Evolutionary conservation across 2,329 filamentous ascomycete species (phyloP), one percentile per base, ranked within the genome.

Genomic region (Pyrenochaeta sp.): DNA sequence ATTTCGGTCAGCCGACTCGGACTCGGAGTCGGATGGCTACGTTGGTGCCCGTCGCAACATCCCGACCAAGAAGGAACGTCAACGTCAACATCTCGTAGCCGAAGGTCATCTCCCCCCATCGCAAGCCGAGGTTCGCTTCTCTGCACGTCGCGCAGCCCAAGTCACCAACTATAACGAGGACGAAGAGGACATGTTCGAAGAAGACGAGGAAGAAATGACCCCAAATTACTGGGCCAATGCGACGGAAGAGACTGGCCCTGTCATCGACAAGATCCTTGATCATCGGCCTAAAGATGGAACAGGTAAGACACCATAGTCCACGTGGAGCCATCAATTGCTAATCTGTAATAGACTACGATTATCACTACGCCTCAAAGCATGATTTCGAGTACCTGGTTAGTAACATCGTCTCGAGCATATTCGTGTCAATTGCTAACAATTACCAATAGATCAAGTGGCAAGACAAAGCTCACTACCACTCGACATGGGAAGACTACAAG

Each of bases 401-500:
- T 65, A n/a, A 27, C 26, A 34, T 23, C n/a, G n/a, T n/a, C n/a
- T n/a, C n/a, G n/a, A n/a, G n/a, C n/a, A n/a, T n/a, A n/a, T n/a
- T n/a, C n/a, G n/a, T n/a, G n/a, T n/a, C n/a, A n/a, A 3, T 15
- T 41, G 21, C 52, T 65, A 45, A 67, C 24, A 4, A 20, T 2
- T 27, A 7, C 7, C 14, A 8, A 60, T 83, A 87, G 72, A 91
- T 99, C 72, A 99, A 99, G 76, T 99, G 95, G 94, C 90, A 96
- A 72, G 90, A 87, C 56, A 90, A 91, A 72, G 96, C 94, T 8
- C 91, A 99, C 68, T 86, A 96, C 59, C 94, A 99, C 75, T 89
- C 95, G 43, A 96, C 91, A 0, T 99, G 94, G 93, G 92, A 97
- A 72, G 86, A 85, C 0, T 86, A 87, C 46, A 85, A 89, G 41